These are phyloP conservation scores for Parmelia sp. DNA, from an alignment of 495 filamentous ascomycete genomes.

Conservation along the genomic window DNA sequence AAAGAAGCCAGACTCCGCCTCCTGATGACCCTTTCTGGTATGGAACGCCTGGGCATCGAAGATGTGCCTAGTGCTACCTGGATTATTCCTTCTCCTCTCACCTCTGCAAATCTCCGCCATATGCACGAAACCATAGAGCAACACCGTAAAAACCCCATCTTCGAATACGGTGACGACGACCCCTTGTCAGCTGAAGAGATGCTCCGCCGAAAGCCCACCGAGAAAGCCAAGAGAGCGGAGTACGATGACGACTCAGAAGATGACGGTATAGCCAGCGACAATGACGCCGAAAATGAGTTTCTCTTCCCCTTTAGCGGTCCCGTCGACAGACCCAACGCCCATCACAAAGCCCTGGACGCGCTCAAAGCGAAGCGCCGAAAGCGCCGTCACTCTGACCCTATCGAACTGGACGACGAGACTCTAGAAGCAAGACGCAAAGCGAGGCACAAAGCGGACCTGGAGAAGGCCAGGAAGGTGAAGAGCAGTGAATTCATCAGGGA, in stretches of 20 bases:
- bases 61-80: slow-evolving; percentile 73
- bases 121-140: slow-evolving; percentile 58
- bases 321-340: slow-evolving; percentile 40
- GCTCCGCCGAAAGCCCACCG: slow-evolving; percentile 60
- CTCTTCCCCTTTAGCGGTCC: slow-evolving; percentile 67
- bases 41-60: slow-evolving; percentile 58
- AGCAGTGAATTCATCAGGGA: slow-evolving; percentile 71
- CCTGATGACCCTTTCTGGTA: slow-evolving; percentile 69
- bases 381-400: slow-evolving; percentile 29
- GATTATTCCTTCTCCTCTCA: slow-evolving; percentile 64
- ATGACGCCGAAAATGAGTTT: slow-evolving; percentile 51
- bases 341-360: slow-evolving; percentile 43
- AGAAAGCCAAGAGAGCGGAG: slow-evolving; percentile 37
- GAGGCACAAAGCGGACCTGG: slow-evolving; percentile 52
- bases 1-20: slow-evolving; percentile 87
- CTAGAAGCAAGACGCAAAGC: slow-evolving; percentile 47
- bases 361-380: slow-evolving; percentile 50
- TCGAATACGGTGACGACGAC: slow-evolving; percentile 59
- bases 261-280: slow-evolving; percentile 45
- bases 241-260: slow-evolving; percentile 50
- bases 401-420: slow-evolving; percentile 44
- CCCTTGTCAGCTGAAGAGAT: slow-evolving; percentile 56
- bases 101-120: slow-evolving; percentile 56
- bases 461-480: slow-evolving; percentile 71
- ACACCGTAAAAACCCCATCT: slow-evolving; percentile 62